A percentile compares a stretch with the other conserved stretches of the same genome.
These are phyloP conservation scores for Incumbomyces lentus DNA, from an alignment of 2,329 filamentous ascomycete species.

Conservation along the genomic window DNA sequence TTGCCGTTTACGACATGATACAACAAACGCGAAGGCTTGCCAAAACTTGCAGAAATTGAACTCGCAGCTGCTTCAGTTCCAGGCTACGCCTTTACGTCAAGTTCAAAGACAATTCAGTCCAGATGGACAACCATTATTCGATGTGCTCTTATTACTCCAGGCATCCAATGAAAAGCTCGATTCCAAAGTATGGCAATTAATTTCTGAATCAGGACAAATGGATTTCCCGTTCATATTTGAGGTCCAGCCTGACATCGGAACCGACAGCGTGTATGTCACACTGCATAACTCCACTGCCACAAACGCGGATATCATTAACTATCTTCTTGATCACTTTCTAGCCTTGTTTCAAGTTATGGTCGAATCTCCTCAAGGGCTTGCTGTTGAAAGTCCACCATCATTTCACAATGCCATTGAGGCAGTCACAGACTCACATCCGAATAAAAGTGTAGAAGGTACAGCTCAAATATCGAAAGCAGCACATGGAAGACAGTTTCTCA, in stretches of 20 bases:
- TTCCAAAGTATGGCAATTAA: conserved; percentile 39
- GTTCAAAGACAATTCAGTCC: conserved; percentile 49
- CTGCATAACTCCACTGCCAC: conserved; percentile 48
- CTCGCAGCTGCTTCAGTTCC: conserved; percentile 52
- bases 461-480: too few relatives aligned
- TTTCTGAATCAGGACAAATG: conserved; percentile 45
- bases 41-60: conserved; percentile 53
- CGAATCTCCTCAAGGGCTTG: conserved; percentile 13
- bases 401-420: neutral
- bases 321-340: conserved; percentile 23
- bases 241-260: conserved; percentile 46
- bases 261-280: conserved; percentile 47
- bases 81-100: conserved; percentile 63
- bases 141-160: conserved; percentile 72
- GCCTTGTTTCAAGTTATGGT: conserved; percentile 25
- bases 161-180: conserved; percentile 41
- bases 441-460: too few relatives aligned
- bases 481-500: too few relatives aligned
- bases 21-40: conserved; percentile 48
- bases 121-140: conserved; percentile 54
- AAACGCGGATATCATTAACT: conserved; percentile 6
- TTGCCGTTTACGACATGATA: conserved; percentile 39
- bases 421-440: too few relatives aligned
- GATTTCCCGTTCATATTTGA: conserved; percentile 69
- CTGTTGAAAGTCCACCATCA: neutral